Percentiles rank a stretch among this genome's conserved stretches.
phyloP scores from a whole-genome alignment of 345 rosid species.

The Brassica incana region DNA sequence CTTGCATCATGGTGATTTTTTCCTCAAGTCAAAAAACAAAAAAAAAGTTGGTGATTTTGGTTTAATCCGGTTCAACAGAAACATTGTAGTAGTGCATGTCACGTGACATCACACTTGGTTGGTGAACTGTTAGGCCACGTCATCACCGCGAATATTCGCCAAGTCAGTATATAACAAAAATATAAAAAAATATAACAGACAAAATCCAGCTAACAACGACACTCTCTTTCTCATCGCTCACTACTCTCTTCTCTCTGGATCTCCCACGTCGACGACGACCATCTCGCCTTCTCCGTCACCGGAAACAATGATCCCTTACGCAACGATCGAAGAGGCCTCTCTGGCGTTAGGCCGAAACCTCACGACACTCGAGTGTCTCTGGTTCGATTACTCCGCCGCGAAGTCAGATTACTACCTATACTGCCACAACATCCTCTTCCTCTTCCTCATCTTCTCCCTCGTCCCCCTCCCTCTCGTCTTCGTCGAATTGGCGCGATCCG shows the following conservation, averaged over 20 bases:
- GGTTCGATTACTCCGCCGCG: slow-evolving; percentile 70
- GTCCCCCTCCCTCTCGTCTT: slow-evolving; percentile 64
- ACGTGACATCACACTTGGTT: slow-evolving; percentile 14
- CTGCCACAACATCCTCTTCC: slow-evolving; percentile 66
- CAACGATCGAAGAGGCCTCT: slow-evolving; percentile 59
- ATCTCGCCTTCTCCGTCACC: slow-evolving; percentile 3
- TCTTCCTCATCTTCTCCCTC: slow-evolving; percentile 60
- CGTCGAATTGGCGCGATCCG: slow-evolving; percentile 45
- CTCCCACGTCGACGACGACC: slow-evolving; percentile 7
- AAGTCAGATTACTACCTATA: slow-evolving; percentile 78
- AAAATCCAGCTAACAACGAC: slow-evolving; percentile 20
- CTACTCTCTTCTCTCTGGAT: not conserved
- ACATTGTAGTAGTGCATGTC: not conserved
- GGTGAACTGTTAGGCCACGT: not conserved
- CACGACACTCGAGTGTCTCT: slow-evolving; percentile 58
- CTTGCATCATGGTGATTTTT: too few relatives aligned
- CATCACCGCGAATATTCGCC: slow-evolving; percentile 12
- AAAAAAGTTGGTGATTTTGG: not conserved
- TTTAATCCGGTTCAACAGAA: not conserved
- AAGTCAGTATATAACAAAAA: not conserved
- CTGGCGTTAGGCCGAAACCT: slow-evolving; percentile 65
- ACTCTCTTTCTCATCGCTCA: not conserved
- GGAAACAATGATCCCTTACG: slow-evolving; percentile 62
- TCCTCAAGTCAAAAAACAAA: too few relatives aligned
- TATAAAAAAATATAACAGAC: slow-evolving; percentile 9